Conservation (phyloP, 768 basidiomycete genomes). For the Leccinum longicurvipes region DNA sequence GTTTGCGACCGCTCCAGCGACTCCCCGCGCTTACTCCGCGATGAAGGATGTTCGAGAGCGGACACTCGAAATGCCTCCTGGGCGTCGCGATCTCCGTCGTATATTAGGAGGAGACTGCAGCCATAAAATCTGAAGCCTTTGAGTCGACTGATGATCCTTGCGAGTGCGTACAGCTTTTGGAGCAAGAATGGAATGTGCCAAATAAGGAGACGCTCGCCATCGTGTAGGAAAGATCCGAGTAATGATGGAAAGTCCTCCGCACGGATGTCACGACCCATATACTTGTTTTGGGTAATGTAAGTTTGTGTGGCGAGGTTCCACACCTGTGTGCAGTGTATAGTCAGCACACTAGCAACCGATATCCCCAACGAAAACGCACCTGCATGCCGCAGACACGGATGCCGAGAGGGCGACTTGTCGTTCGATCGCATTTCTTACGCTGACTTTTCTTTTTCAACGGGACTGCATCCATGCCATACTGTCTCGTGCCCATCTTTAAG, state of each 20-base stretch:
- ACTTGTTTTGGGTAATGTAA: slow-evolving; percentile 94
- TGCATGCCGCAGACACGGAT: slow-evolving; percentile 99
- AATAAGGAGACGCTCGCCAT: slow-evolving; percentile 79
- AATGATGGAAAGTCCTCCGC: slow-evolving; percentile 81
- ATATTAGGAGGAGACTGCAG: slow-evolving; percentile 93
- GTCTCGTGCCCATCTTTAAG: slow-evolving; percentile 99
- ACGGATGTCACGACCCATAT: slow-evolving; percentile 87
- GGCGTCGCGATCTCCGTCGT: slow-evolving; percentile 89
- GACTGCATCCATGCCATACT: slow-evolving; percentile 96
- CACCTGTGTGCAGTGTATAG: slow-evolving; percentile 55
- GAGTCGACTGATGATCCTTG: slow-evolving; percentile 82
- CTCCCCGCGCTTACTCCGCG: slow-evolving; percentile 70
- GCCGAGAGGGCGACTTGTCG: slow-evolving; percentile 87
- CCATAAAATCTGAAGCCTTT: slow-evolving; percentile 99
- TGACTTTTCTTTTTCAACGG: slow-evolving; percentile 95
- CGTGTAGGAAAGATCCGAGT: slow-evolving; percentile 77
- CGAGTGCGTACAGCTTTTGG: slow-evolving; percentile 90
- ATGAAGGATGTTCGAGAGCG: slow-evolving; percentile 60
- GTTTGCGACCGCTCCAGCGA: slow-evolving; percentile 60
- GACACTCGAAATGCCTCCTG: slow-evolving; percentile 72
- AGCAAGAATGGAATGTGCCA: slow-evolving; percentile 92
- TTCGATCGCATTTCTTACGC: slow-evolving; percentile 95
- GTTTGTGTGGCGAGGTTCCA: slow-evolving; percentile 85
- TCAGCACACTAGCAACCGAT: slow-evolving; percentile 1
- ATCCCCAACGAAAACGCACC: slow-evolving; percentile 47